Evolutionary conservation across 257 asterid genomes (phyloP), one percentile per base, ranked within the genome.

Genomic region (Euphrasia confusa): DNA sequence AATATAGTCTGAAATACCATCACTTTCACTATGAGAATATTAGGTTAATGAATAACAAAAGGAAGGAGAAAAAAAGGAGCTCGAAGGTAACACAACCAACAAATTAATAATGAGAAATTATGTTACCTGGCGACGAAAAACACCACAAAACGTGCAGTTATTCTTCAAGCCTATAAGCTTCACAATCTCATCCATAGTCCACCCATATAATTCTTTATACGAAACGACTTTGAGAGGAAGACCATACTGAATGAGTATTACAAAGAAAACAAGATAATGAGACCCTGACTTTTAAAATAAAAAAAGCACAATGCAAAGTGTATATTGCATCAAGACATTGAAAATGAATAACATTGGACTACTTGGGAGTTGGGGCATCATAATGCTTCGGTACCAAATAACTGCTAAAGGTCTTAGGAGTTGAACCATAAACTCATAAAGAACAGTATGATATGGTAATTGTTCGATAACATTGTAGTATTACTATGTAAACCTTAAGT

Each of bases 131-230:
- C 99, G 99, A 54, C 99, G 94, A 28, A 92, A 92, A 75, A 92
- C 97, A 66, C 99, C 99, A 73, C 99, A 92, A 72, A 92, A 92
- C 7, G 99, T 92, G 83, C 99, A 92, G 74, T 92, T 92, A 75
- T 92, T 92, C 86, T 89, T 92, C 81, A 92, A 68, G 21, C 97
- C 99, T 59, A 92, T 92, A 69, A 81, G 81, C 90, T 92, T 89
- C 74, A 89, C 99, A 65, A 92, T 92, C 75, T 92, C 99, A 78
- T 92, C 99, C 99, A 92, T 92, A 59, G 99, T 92, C 99, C 99
- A 92, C 26, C 99, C 99, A 60, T 89, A 92, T 66, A 92, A 73
- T 2, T 92, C 96, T 72, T 89, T 87, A 75, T 92, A 92, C 17
- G 99, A 92, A 68, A 92, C 91, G 1, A 92, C 96, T 83, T 92